Base-by-base conservation (phyloP, 1,284 basidiomycete genomes). In the Apiotrichum porosum region DNA sequence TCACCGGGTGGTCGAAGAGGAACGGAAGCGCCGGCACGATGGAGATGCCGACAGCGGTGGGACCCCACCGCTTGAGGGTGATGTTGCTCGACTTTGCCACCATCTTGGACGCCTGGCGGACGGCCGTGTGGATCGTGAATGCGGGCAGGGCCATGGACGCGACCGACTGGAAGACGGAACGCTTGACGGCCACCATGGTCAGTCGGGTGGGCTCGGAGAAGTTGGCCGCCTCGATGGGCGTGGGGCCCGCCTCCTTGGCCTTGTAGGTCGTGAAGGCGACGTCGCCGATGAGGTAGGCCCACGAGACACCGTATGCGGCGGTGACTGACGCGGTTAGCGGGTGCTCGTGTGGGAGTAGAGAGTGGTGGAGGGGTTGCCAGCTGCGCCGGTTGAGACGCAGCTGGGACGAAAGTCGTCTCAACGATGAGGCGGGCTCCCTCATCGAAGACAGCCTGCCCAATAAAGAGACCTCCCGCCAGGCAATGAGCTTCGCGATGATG, bases 181-280 rank as follows among this genome's bases (percentile, higher is more conserved):
- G 81, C 69, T 89, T 83, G 42, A 83, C 82, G 18, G 84, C 86
- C 21, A 83, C 76, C 67, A 90, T 77, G 9, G 78, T 78, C 28
- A 90, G 71, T 32, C 88, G 80, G 23, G 83, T 83, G 3, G 82
- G 78, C 68, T 90, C 87, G 14, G 85, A 83, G 63, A 88, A 84
- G 72, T 86, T 79, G 34, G 80, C 80, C 9, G 84, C 84, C 73
- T 91, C 86, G 30, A 83, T 67, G 1, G 84, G 76, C 15, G 81
- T 78, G 3, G 88, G 88, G 1, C 88, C 87, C 38, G 78, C 78
- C 51, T 82, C 76, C 56, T 84, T 80, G 2, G 86, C 83, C 68
- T 92, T 92, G 76, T 90, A 95, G 4, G 88, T 83, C 65, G 93
- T 90, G 71, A 90, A 94, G n/a, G 81, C 79, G 33, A 94, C 89